Base-by-base conservation (phyloP, 2,329 filamentous ascomycete genomes). In the Aspergillus sp. region DNA sequence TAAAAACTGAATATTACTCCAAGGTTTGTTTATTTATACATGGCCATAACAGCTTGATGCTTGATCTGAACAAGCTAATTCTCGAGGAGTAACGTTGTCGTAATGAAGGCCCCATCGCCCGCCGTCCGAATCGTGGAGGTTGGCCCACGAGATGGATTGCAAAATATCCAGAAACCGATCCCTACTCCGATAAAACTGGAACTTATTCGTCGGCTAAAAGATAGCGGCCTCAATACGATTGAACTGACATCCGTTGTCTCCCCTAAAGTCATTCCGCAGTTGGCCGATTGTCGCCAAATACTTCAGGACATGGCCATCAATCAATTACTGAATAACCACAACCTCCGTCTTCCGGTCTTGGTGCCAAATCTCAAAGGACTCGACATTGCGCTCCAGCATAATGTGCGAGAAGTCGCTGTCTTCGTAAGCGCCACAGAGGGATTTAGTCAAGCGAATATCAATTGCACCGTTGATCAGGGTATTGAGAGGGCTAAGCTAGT, bases 241-340 rank as follows among this genome's bases (percentile, higher is more conserved):
- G 88, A 94, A 65, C 82, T 85, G 12, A 88, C 87, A 1, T 86
- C 85, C 1, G 88, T 94, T 60, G 88, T 94, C 7, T 80, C 85
- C 41, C 86, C 88, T 1, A 88, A 86, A 78, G 90, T 85, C 79
- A 83, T 90, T 43, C 88, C 88, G 3, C 88, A 93, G 75, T 80
- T 88, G 41, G 60, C 63, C 4, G 65, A 67, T 41, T 62, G 60
- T 49, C 57, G 57, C 10, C 48, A 57, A 10, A 46, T 67, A 1
- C 44, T 63, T 2, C 33, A 44, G 0, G 35, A 52, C 44, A 10
- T 44, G 0, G 27, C 9, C 1, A 48, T 63, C n/a, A 47, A 52
- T 4, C 88, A 88, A 66, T 82, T 94, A 5, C 41, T 55, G 2
- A 9, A 40, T 1, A 33, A 55, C 2, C 28, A 42, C 1, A n/a